These are phyloP conservation scores for Cutaneotrichosporon cavernicola DNA, from an alignment of 1,284 basidiomycete species.

Conservation along the genomic window DNA sequence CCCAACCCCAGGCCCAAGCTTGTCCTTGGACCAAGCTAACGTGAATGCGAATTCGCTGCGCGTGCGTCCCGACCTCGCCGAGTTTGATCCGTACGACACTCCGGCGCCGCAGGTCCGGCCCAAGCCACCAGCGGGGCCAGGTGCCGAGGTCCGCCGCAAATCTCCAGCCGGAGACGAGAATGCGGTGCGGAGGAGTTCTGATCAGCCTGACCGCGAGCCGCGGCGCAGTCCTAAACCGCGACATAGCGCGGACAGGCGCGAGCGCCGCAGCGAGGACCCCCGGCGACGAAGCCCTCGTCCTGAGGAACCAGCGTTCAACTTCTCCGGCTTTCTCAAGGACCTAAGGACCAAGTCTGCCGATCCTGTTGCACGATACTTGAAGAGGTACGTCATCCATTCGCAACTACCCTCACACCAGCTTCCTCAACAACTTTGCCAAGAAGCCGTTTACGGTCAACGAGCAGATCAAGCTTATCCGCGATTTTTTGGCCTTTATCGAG, in stretches of 20 bases:
- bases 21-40: not conserved
- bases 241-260: not conserved
- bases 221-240: not conserved
- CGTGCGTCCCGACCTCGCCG: slow-evolving; percentile 32
- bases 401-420: slow-evolving; percentile 58
- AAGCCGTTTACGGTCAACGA: slow-evolving; percentile 83
- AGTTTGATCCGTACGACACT: slow-evolving; percentile 50
- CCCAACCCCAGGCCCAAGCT: slow-evolving; percentile 12
- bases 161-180: not conserved
- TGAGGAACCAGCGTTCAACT: slow-evolving; percentile 49
- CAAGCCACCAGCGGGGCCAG: not conserved
- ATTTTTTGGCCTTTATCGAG: slow-evolving; percentile 87
- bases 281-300: not conserved
- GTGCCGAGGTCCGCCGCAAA: not conserved
- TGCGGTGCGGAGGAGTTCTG: not conserved
- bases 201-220: not conserved
- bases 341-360: slow-evolving; percentile 81
- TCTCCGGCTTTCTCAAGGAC: slow-evolving; percentile 73
- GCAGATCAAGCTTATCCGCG: slow-evolving; percentile 89
- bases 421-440: slow-evolving; percentile 86
- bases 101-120: slow-evolving; percentile 21
- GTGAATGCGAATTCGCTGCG: slow-evolving; percentile 5
- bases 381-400: slow-evolving; percentile 62
- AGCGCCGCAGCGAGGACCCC: not conserved
- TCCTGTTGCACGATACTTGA: slow-evolving; percentile 82